Percentiles rank a stretch among this genome's conserved stretches.
Conservation (phyloP, 768 basidiomycete species). For the Pisolithus albus region DNA sequence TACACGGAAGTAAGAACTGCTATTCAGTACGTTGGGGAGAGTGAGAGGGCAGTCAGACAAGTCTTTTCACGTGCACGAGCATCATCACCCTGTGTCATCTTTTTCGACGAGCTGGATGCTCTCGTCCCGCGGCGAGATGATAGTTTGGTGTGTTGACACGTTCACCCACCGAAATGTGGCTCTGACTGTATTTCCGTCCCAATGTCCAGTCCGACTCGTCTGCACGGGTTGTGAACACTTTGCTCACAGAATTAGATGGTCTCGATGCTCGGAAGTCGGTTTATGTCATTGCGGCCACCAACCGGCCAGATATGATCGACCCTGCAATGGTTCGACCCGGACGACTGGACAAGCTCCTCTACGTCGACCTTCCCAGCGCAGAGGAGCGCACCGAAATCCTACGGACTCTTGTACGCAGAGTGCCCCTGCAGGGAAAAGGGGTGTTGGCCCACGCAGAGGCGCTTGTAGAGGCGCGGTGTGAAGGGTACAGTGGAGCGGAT, state of each 20-base stretch:
- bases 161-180: not conserved
- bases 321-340: constrained; percentile 98
- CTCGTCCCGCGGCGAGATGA: constrained; percentile 89
- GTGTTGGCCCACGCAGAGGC: constrained; percentile 27
- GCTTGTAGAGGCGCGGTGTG: constrained; percentile 59
- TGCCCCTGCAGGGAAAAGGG: constrained; percentile 48
- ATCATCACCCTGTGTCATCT: constrained; percentile 90
- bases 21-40: constrained; percentile 89
- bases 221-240: constrained; percentile 84
- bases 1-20: not conserved
- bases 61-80: constrained; percentile 92
- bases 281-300: constrained; percentile 92
- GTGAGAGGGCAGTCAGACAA: constrained; percentile 89
- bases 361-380: constrained; percentile 77
- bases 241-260: constrained; percentile 90
- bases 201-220: constrained; percentile 77
- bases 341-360: constrained; percentile 87
- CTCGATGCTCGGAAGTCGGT: constrained; percentile 81
- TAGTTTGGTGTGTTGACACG: constrained; percentile 52
- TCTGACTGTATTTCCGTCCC: not conserved
- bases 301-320: constrained; percentile 95
- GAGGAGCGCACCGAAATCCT: constrained; percentile 80
- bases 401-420: constrained; percentile 61
- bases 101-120: constrained; percentile 93
- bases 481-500: constrained; percentile 91